phyloP scores from a whole-genome alignment of 139 green algal species.

The Micromonas pusilla region DNA sequence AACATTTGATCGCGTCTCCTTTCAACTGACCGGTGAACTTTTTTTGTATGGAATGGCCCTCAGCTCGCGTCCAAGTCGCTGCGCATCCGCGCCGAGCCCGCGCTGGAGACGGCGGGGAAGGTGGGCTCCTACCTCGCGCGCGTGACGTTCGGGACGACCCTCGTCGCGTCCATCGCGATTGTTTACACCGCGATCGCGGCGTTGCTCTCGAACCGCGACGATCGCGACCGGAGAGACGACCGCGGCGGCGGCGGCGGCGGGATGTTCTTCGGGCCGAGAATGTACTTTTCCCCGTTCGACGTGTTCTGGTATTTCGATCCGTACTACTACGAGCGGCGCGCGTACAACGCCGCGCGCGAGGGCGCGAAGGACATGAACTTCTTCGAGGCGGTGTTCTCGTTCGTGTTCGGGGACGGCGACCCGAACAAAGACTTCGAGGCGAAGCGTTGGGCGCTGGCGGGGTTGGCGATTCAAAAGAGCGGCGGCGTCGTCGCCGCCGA shows the following conservation, averaged over 20 bases:
- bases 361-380: conserved; percentile 57
- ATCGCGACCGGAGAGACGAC: conserved; percentile 20
- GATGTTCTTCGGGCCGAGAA: conserved; percentile 29
- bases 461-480: conserved; percentile 43
- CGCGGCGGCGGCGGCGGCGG: conserved; percentile 30
- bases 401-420: conserved; percentile 96
- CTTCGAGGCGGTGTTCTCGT: conserved; percentile 82
- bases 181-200: conserved; percentile 73
- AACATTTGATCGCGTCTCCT: too few relatives aligned
- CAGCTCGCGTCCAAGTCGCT: conserved; percentile 53
- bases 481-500: conserved; percentile 87
- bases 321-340: conserved; percentile 50
- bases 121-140: conserved; percentile 53
- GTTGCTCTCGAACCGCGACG: conserved; percentile 41
- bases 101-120: conserved; percentile 33
- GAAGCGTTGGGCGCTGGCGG: conserved; percentile 64
- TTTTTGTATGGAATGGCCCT: too few relatives aligned
- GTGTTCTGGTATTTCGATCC: conserved; percentile 59
- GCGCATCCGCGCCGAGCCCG: conserved; percentile 53
- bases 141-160: conserved; percentile 75
- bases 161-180: conserved; percentile 68
- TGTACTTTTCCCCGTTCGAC: conserved; percentile 44
- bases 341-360: conserved; percentile 5
- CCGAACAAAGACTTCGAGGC: conserved; percentile 77
- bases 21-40: too few relatives aligned